These are phyloP conservation scores for Chaetoceros muelleri DNA, from an alignment of 108 stramenopile genomes.

Conservation along the genomic window DNA sequence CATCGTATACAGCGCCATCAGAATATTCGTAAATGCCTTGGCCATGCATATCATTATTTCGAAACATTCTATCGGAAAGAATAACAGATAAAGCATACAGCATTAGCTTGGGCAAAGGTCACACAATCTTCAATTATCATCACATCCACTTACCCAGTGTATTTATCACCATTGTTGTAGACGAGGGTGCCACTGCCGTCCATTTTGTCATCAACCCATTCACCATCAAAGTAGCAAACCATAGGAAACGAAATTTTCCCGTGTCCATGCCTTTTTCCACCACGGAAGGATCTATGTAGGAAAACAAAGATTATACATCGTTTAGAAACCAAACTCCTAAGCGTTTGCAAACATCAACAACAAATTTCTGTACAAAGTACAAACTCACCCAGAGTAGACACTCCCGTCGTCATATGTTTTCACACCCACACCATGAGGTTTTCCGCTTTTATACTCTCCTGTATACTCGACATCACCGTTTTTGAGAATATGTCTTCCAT, in stretches of 20 bases:
- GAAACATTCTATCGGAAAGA: too few relatives aligned
- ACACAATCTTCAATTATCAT: too few relatives aligned
- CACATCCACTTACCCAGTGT: neutral
- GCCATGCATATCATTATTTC: conserved; percentile 2
- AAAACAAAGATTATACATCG: too few relatives aligned
- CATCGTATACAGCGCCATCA: neutral
- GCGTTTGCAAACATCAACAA: too few relatives aligned
- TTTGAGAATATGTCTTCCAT: neutral
- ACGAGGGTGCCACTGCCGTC: neutral
- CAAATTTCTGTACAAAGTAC: too few relatives aligned
- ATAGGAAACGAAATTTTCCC: neutral
- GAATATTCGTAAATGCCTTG: neutral
- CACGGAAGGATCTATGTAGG: too few relatives aligned
- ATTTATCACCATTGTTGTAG: neutral
- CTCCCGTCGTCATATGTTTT: neutral
- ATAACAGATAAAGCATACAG: too few relatives aligned
- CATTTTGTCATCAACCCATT: neutral
- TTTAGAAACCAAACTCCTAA: too few relatives aligned
- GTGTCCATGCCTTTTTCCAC: neutral
- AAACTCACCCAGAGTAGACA: neutral
- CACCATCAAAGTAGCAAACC: neutral
- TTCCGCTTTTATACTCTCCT: neutral
- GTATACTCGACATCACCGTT: neutral
- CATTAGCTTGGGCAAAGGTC: too few relatives aligned
- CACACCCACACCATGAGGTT: neutral